Evolutionary conservation across 495 filamentous ascomycete genomes (phyloP).

Genomic region (Glonium stellatum): DNA sequence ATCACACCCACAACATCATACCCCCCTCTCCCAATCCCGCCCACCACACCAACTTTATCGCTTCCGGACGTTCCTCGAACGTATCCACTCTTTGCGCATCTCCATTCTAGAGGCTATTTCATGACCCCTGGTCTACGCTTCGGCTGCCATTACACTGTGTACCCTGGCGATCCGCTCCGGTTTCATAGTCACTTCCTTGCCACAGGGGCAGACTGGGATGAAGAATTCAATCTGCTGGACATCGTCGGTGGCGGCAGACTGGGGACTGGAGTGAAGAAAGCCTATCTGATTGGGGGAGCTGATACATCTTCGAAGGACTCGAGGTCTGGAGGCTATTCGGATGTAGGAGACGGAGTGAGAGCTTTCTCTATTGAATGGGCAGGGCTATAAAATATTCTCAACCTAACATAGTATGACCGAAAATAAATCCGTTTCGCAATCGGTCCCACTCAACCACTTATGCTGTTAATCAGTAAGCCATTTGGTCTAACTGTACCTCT

Average conservation of each 20-base stretch:
- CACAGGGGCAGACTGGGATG: slow-evolving; percentile 71
- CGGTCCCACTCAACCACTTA: too few species aligned
- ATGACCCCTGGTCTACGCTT: slow-evolving; percentile 88
- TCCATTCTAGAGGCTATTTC: slow-evolving; percentile 76
- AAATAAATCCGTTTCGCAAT: too few species aligned
- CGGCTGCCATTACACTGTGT: slow-evolving; percentile 87
- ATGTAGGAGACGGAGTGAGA: slow-evolving; percentile 6
- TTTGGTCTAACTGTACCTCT: too few species aligned
- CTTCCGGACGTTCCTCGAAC: slow-evolving; percentile 45
- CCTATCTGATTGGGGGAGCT: slow-evolving; percentile 73
- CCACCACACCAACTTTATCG: slow-evolving; percentile 29
- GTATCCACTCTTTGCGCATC: slow-evolving; percentile 63
- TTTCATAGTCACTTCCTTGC: slow-evolving; percentile 92
- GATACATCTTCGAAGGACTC: slow-evolving; percentile 19
- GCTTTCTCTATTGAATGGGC: slow-evolving; percentile 31
- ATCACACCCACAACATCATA: slow-evolving; percentile 58
- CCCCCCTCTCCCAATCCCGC: slow-evolving; percentile 41
- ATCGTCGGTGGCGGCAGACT: slow-evolving; percentile 78
- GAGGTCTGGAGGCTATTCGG: neutral
- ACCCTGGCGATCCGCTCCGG: slow-evolving; percentile 88
- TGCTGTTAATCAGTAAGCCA: too few species aligned
- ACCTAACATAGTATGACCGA: too few species aligned
- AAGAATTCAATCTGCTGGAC: slow-evolving; percentile 75
- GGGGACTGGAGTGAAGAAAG: slow-evolving; percentile 93
- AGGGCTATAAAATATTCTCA: slow-evolving; percentile 22